phyloP scores from a whole-genome alignment of 352 stramenopile genomes.

The Phytophthora syringae region DNA sequence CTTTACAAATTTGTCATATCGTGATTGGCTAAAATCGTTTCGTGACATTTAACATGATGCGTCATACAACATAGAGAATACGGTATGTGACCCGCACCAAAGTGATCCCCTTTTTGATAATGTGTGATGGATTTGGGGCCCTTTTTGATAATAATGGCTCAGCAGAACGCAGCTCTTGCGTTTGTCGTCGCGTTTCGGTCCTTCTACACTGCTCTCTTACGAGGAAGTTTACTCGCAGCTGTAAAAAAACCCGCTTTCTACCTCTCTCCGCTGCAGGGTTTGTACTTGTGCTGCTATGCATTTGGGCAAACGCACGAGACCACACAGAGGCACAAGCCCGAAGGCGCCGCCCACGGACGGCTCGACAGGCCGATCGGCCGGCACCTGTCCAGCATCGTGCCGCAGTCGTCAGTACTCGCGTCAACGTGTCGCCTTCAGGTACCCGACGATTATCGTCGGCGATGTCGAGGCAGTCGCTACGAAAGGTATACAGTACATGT shows the following conservation, averaged over 20 bases:
- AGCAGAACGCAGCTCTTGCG: slow-evolving; percentile 29
- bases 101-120: too few relatives aligned
- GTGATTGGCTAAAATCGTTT: too few relatives aligned
- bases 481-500: too few relatives aligned
- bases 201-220: slow-evolving; percentile 33
- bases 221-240: slow-evolving; percentile 16
- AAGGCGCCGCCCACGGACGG: not conserved
- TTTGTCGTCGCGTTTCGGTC: slow-evolving; percentile 42
- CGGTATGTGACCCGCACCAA: too few relatives aligned
- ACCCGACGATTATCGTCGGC: slow-evolving; percentile 3
- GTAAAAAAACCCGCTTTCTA: slow-evolving; percentile 30
- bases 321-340: slow-evolving; percentile 7
- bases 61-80: too few relatives aligned
- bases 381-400: slow-evolving; percentile 17
- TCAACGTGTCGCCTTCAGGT: slow-evolving; percentile 2
- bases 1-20: too few relatives aligned
- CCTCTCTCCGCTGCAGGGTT: slow-evolving; percentile 25
- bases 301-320: slow-evolving; percentile 27
- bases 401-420: slow-evolving; percentile 3
- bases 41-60: too few relatives aligned
- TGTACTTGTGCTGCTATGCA: slow-evolving; percentile 29
- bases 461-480: slow-evolving; percentile 8
- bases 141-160: slow-evolving; percentile 8
- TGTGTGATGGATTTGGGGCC: too few relatives aligned
- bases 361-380: slow-evolving; percentile 14